Base-by-base conservation (phyloP, 768 basidiomycete species). In the Cystofilobasidium ferigula region DNA sequence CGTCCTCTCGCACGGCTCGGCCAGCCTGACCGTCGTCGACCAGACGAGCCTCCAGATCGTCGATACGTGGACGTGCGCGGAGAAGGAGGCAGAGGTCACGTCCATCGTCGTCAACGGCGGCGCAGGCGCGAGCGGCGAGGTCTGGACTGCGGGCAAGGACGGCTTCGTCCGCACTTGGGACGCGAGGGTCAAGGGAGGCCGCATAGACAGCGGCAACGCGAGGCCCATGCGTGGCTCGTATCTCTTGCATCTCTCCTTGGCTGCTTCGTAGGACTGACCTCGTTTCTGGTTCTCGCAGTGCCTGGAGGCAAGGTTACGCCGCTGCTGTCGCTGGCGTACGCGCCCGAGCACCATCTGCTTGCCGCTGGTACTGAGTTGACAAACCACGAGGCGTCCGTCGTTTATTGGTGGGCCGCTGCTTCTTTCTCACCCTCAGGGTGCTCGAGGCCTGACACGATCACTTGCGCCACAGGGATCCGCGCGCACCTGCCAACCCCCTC, bases 401-500 rank as follows among this genome's bases (percentile, higher is more conserved):
- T 89, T 2, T 95, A 86, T 78, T 95, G 91, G 92, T 89, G 65
- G 68, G 78, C n/a, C n/a, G n/a, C n/a, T n/a, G n/a, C n/a, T 64
- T 13, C n/a, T 24, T 14, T 30, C 42, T 16, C 43, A 51, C n/a
- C 57, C n/a, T 54, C 16, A 0, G 5, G n/a, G n/a, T 34, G 18
- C 43, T 56, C 53, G 9, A 24, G 22, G 24, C 5, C 35, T 60
- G 9, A 26, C 28, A 18, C 26, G 38, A 45, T 36, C 47, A 32
- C 34, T 8, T 4, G 20, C 34, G 3, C 8, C 7, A 34, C 72
- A 91, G 89, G 89, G 92, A 97, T 74, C 86, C 86, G 24, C 83
- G 92, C n/a, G 83, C 84, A 62, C 84, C 89, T 13, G 80, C 78
- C 1, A 79, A 81, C 1, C 86, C 86, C 5, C 73, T 89, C 1